Base-by-base conservation (phyloP, 768 basidiomycete species). In the Hortiboletus flavorubellus region DNA sequence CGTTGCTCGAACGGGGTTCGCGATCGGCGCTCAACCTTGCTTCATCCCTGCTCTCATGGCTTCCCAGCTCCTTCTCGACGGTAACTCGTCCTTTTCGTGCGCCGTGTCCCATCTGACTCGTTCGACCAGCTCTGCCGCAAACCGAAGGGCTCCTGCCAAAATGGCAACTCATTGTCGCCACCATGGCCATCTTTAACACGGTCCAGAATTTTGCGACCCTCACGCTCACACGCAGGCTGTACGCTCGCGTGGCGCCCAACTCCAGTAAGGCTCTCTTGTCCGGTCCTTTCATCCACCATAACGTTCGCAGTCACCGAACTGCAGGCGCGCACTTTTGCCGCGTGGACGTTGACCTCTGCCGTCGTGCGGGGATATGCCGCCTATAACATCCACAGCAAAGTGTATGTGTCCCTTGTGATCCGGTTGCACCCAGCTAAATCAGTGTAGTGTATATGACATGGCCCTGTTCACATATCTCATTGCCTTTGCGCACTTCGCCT, bases 281-380 rank as follows among this genome's bases (percentile, higher is more conserved):
- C 12, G 14, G 16, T 0, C 14, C 5, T 8, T 50, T 4, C 12
- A 14, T 23, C 38, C 16, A 16, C 16, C 26, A 11, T 37, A 41
- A 46, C 16, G 1, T 18, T 9, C 52, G 45, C 40, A 96, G 96
- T 99, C 11, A 94, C 92, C 8, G 72, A 79, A 16, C 79, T 98
- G 18, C 91, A 95, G 60, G 89, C 91, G 37, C 82, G 96, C 44
- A 91, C 93, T 5, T 97, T 97, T 68, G 95, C 82, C 1, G 79
- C 84, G 1, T 99, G 96, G 96, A 98, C 95, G 0, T 70, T 96
- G 48, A 86, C 89, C 5, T 84, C 92, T 8, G 91, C 90, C 23
- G 74, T 89, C 44, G 84, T 98, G 46, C 85, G 96, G 35, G 75
- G 79, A 46, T 94, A 94, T 63, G 91, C 93, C 11, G 93, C 96